Base-by-base conservation (phyloP, 225 moss, liverwort and hornwort genomes). In the Lunularia cruciata region DNA sequence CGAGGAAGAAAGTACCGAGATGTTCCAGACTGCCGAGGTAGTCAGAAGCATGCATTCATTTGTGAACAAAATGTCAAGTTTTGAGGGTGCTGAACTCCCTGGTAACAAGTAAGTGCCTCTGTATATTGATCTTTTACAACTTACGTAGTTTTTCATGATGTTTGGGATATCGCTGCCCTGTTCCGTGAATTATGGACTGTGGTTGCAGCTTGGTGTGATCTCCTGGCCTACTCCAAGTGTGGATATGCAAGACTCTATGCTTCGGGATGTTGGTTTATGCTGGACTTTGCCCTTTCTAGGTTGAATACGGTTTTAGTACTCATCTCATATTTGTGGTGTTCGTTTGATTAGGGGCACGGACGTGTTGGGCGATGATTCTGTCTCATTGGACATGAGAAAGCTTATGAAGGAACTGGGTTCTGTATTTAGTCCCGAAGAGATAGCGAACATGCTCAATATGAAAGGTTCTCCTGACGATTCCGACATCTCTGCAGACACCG, bases 11-110 rank as follows among this genome's bases (percentile, higher is more conserved):
- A 78, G 53, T 60, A 47, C 62, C 28, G 73, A 73, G 47, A 77
- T 76, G 36, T 87, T 79, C 68, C 84, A 87, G 71, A 89, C 90
- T 31, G 76, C 82, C 53, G 84, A 91, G 72, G 82, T 98, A 60
- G 85, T 90, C 23, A 85, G 78, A 68, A 89, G 84, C 62, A 88
- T 98, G 65, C 81, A 89, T 59, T 83, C 96, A 57, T 98, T 98
- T 69, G 91, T 98, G 35, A 77, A 85, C 76, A 98, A 91, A 64
- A 77, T 91, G 35, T 93, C 96, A 43, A 93, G 90, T 75, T 98
- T 77, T 68, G 96, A 98, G 83, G 96, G 96, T 26, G 96, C 96
- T 68, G 96, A 98, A 74, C 65, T 98, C 54, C 96, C 96, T 63
- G 72, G 65, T 57, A 85, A 83, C 67, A 68, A 78, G 95, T 83